A percentile compares a stretch with the other conserved stretches of the same genome.
Conservation (phyloP, 1,139 yeast species). For the Suhomyces maxii region DNA sequence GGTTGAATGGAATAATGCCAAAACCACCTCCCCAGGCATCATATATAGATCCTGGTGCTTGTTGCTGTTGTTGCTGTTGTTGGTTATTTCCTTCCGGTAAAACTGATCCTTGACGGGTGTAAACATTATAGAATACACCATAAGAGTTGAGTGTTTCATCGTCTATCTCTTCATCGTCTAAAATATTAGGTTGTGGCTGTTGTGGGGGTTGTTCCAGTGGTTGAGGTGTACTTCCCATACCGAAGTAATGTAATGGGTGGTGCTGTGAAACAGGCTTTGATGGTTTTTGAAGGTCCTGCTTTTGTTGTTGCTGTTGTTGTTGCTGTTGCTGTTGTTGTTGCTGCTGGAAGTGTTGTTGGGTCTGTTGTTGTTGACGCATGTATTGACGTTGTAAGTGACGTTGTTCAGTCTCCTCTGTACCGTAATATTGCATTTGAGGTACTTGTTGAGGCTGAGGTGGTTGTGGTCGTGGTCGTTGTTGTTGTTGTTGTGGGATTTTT, state of each 20-base stretch:
- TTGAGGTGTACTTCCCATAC: conserved; percentile 22
- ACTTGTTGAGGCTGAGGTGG: conserved; percentile 31
- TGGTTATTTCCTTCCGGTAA: conserved; percentile 25
- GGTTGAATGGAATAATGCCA: conserved; percentile 40
- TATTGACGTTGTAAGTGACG: conserved; percentile 11
- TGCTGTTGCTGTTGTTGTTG: conserved; percentile 3
- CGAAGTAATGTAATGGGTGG: conserved; percentile 44
- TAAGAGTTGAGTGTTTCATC: conserved; percentile 35
- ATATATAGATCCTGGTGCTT: conserved; percentile 14
- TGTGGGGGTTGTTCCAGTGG: conserved; percentile 12
- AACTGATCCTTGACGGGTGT: conserved; percentile 36
- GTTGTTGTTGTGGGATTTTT: conserved; percentile 30
- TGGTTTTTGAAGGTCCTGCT: not conserved
- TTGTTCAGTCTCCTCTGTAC: not conserved
- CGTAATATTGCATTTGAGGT: conserved; percentile 9
- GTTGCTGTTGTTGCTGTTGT: conserved; percentile 11
- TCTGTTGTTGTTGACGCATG: conserved; percentile 11
- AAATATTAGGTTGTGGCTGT: conserved; percentile 8
- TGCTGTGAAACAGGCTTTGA: conserved; percentile 47
- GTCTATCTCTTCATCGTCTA: conserved; percentile 32
- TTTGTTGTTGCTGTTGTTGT: conserved; percentile 1
- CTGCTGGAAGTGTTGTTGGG: conserved; percentile 13
- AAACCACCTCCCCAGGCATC: conserved; percentile 27
- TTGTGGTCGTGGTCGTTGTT: conserved; percentile 15
- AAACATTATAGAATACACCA: conserved; percentile 39